These are phyloP conservation scores for Amanita polypyramis DNA, from an alignment of 768 basidiomycete species.

Conservation along the genomic window DNA sequence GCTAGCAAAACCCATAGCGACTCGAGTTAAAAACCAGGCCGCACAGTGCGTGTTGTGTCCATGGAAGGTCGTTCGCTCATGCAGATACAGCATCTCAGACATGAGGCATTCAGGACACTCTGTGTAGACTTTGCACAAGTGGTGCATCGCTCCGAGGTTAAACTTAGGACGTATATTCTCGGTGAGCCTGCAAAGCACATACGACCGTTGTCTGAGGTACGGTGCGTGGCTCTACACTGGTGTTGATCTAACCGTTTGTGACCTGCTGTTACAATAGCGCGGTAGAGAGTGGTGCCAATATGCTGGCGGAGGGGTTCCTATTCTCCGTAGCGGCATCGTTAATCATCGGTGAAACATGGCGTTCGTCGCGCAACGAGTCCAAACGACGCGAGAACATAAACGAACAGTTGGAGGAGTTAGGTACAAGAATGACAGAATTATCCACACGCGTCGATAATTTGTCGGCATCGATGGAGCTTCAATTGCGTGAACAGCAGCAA, in stretches of 20 bases:
- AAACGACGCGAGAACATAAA: slow-evolving; percentile 67
- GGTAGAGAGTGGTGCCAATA: slow-evolving; percentile 79
- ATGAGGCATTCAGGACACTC: slow-evolving; percentile 58
- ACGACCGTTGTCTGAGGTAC: slow-evolving; percentile 67
- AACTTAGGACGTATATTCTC: slow-evolving; percentile 64
- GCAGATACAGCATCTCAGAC: slow-evolving; percentile 24
- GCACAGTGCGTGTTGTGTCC: slow-evolving; percentile 41
- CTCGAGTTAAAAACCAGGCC: slow-evolving; percentile 58
- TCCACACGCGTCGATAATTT: slow-evolving; percentile 30
- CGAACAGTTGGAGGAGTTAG: slow-evolving; percentile 56
- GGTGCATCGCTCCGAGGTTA: slow-evolving; percentile 66
- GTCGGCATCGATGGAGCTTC: slow-evolving; percentile 30
- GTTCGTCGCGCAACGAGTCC: slow-evolving; percentile 55
- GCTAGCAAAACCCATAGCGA: slow-evolving; percentile 75
- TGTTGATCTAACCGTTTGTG: background rate
- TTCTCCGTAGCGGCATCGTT: slow-evolving; percentile 66
- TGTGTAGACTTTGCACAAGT: slow-evolving; percentile 69
- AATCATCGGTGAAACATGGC: slow-evolving; percentile 71
- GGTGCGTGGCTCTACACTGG: slow-evolving; percentile 28
- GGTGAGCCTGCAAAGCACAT: slow-evolving; percentile 66
- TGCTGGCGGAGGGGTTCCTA: slow-evolving; percentile 77
- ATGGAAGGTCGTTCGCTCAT: background rate
- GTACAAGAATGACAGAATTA: slow-evolving; percentile 34
- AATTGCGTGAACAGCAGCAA: slow-evolving; percentile 31
- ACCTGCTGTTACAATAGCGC: slow-evolving; percentile 34